A percentile compares a stretch with the other conserved stretches of the same genome.
phyloP scores from a whole-genome alignment of 176 grass and related monocot genomes.

The Oryza officinalis region DNA sequence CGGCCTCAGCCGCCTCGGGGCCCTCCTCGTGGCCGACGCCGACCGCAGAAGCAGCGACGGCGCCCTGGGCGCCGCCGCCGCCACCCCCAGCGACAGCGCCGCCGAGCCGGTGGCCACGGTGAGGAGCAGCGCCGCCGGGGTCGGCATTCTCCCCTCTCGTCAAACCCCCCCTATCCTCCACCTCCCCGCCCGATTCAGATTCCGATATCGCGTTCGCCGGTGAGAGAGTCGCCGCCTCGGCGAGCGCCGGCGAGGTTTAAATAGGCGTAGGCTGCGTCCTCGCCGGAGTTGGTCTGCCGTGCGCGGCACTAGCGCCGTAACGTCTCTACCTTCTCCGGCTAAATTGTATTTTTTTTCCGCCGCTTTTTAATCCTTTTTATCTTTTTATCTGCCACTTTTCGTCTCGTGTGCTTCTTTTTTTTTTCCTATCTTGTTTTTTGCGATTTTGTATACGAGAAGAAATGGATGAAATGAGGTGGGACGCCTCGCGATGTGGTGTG shows the following conservation, averaged over 20 bases:
- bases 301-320: constrained; percentile 24
- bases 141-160: constrained; percentile 22
- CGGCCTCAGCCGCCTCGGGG: background rate
- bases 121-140: constrained; percentile 25
- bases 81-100: constrained; percentile 16
- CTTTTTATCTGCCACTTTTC: background rate
- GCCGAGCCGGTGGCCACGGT: background rate
- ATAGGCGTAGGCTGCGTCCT: constrained; percentile 3
- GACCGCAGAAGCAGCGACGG: background rate
- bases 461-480: background rate
- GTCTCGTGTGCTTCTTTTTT: background rate
- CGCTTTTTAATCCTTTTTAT: background rate
- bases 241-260: background rate
- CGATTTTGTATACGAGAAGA: too few species aligned
- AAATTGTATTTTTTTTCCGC: background rate
- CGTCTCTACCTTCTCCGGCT: constrained; percentile 26
- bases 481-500: background rate
- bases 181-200: constrained; percentile 1
- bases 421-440: background rate
- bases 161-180: background rate
- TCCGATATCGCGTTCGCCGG: background rate
- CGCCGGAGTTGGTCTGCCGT: constrained; percentile 47
- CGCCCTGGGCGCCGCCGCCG: background rate
- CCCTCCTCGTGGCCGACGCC: background rate
- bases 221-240: too few species aligned